phyloP scores from a whole-genome alignment of 179 eudicot genomes.

The Sideroxylon spinosum region DNA sequence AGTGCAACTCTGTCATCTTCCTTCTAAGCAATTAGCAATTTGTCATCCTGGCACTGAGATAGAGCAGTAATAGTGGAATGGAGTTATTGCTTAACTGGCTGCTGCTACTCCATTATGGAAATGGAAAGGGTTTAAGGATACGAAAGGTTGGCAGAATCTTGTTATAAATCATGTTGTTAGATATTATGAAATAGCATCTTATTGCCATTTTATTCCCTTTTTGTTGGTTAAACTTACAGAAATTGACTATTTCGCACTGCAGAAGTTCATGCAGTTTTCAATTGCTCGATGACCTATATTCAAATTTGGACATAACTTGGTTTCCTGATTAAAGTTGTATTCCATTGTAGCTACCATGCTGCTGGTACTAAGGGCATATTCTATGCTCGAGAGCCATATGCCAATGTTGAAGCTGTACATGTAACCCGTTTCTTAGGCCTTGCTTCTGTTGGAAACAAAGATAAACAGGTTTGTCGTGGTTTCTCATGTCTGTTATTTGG shows the following conservation, averaged over 20 bases:
- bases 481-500: not conserved
- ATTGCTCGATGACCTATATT: not conserved
- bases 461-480: slow-evolving; percentile 75
- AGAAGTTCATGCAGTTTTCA: not conserved
- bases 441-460: slow-evolving; percentile 87
- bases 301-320: not conserved
- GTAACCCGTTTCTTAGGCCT: slow-evolving; percentile 94
- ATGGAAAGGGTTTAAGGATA: not conserved
- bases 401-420: slow-evolving; percentile 68
- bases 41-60: not conserved
- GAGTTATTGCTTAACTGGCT: not conserved
- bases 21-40: not conserved
- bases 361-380: slow-evolving; percentile 76
- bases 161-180: not conserved
- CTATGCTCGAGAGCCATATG: slow-evolving; percentile 85
- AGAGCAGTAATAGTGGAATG: not conserved
- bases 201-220: not conserved
- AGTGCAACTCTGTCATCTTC: not conserved
- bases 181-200: not conserved
- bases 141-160: not conserved
- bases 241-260: not conserved
- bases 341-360: slow-evolving; percentile 63
- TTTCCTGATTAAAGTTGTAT: slow-evolving; percentile 11
- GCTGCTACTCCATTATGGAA: not conserved
- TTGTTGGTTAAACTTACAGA: not conserved